These are phyloP conservation scores for Verticillium isaacii DNA, from an alignment of 2,329 filamentous ascomycete species.

Conservation along the genomic window DNA sequence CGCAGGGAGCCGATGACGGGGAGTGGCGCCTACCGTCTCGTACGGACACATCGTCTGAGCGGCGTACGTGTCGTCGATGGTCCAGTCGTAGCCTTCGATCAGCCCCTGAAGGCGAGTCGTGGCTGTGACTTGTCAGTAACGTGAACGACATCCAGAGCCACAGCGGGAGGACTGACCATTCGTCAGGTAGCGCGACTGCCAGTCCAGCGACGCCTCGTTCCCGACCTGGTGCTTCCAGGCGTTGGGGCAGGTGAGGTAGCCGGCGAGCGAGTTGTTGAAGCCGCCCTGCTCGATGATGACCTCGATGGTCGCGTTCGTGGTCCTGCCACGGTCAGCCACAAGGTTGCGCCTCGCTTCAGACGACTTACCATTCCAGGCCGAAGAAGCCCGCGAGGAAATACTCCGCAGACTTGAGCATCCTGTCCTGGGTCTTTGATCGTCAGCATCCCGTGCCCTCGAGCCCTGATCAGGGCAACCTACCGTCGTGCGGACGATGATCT, in stretches of 20 bases:
- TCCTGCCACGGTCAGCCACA: constrained; percentile 30
- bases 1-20: background rate
- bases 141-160: no score
- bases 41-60: constrained; percentile 72
- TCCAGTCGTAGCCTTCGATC: constrained; percentile 59
- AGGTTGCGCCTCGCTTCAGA: background rate
- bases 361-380: constrained; percentile 58
- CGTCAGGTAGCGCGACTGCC: constrained; percentile 60
- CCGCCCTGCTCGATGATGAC: constrained; percentile 59
- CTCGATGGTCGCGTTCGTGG: constrained; percentile 66
- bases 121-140: constrained; percentile 30
- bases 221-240: constrained; percentile 46
- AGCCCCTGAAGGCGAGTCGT: constrained; percentile 53
- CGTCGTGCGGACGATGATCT: constrained; percentile 69
- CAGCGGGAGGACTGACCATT: constrained; percentile 37
- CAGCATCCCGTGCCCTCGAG: background rate
- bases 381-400: constrained; percentile 79
- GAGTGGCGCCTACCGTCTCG: constrained; percentile 48
- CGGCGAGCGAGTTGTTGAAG: constrained; percentile 69
- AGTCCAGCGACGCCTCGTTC: constrained; percentile 49
- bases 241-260: constrained; percentile 63
- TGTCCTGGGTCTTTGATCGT: constrained; percentile 56
- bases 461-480: constrained; percentile 20
- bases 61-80: constrained; percentile 56
- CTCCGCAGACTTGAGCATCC: constrained; percentile 73